Conservation (phyloP, 208 protist genomes). For the Trypanosoma brucei region DNA sequence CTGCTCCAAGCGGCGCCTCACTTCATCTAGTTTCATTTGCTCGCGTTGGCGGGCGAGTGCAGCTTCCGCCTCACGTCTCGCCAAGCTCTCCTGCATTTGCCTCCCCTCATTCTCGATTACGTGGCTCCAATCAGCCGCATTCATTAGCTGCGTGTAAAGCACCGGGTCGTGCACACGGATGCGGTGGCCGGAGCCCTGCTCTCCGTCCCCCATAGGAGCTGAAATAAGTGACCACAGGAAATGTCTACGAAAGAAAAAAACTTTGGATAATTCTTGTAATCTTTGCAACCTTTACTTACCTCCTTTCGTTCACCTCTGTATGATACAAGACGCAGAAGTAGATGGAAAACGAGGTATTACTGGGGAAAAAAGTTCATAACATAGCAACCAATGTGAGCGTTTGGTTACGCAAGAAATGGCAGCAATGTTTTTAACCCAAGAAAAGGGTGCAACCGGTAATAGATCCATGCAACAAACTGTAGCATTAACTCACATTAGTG, state of each 20-base stretch:
- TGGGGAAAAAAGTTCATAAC: too few relatives aligned
- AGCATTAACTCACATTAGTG: too few relatives aligned
- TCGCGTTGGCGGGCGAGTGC: slow-evolving; percentile 20
- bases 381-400: too few relatives aligned
- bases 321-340: too few relatives aligned
- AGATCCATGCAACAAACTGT: too few relatives aligned
- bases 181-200: not conserved
- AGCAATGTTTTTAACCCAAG: too few relatives aligned
- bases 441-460: too few relatives aligned
- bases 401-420: too few relatives aligned
- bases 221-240: not conserved
- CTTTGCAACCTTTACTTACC: not conserved
- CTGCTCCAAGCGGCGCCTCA: slow-evolving; percentile 8
- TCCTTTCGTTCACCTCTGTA: not conserved
- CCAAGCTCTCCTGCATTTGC: not conserved
- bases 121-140: slow-evolving; percentile 32
- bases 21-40: slow-evolving; percentile 17
- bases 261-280: too few relatives aligned
- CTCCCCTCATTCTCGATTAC: slow-evolving; percentile 12
- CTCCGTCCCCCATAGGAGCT: not conserved
- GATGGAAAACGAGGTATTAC: too few relatives aligned
- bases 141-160: slow-evolving; percentile 32
- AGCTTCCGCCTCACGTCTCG: slow-evolving; percentile 8
- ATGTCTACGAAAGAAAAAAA: slow-evolving; percentile 11
- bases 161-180: slow-evolving; percentile 33